These are phyloP conservation scores for Cyclotella cryptica DNA, from an alignment of 108 stramenopile genomes.

Conservation along the genomic window DNA sequence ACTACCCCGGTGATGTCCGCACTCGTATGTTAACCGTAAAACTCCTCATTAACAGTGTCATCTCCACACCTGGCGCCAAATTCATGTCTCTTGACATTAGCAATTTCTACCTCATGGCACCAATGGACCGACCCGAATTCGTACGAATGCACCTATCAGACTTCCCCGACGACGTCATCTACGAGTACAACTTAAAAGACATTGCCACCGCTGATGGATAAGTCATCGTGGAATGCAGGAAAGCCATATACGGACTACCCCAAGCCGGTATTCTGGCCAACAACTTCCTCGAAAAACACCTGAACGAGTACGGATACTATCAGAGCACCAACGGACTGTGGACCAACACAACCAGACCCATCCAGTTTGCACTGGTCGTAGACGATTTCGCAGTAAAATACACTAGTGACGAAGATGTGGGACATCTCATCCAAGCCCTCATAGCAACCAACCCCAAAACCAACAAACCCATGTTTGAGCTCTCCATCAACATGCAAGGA, in stretches of 20 bases:
- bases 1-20: no score
- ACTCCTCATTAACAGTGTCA: no score
- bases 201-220: conserved; percentile 15
- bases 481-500: background rate
- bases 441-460: background rate
- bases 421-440: no score
- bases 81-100: conserved; percentile 49
- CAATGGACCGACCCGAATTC: conserved; percentile 36
- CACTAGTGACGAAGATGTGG: no score
- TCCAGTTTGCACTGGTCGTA: background rate
- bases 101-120: conserved; percentile 51
- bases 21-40: no score
- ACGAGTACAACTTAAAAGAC: conserved; percentile 30
- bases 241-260: conserved; percentile 58
- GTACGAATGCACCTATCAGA: conserved; percentile 20
- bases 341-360: background rate
- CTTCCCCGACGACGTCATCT: conserved; percentile 38
- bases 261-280: conserved; percentile 8
- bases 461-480: background rate
- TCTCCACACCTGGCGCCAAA: conserved; percentile 9
- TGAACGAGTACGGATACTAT: background rate
- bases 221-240: conserved; percentile 17
- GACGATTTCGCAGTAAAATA: background rate
- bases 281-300: background rate
- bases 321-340: background rate